These are phyloP conservation scores for Dissoconium aciculare DNA, from an alignment of 2,329 filamentous ascomycete genomes.

Conservation along the genomic window DNA sequence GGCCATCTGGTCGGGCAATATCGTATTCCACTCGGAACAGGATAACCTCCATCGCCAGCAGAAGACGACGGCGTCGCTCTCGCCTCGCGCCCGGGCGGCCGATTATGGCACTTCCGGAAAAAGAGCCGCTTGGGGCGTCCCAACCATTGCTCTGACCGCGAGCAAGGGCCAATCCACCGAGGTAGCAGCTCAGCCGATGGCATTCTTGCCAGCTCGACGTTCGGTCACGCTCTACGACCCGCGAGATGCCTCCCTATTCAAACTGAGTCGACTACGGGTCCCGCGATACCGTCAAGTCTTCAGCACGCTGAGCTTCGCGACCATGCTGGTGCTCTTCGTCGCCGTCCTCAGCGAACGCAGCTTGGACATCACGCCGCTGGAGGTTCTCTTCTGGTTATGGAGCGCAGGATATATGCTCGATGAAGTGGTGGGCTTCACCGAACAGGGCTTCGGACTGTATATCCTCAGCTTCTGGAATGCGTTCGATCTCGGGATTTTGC, in stretches of 20 bases:
- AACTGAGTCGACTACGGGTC: conserved; percentile 77
- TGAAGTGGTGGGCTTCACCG: conserved; percentile 88
- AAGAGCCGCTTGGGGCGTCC: conserved; percentile 16
- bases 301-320: conserved; percentile 72
- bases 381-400: conserved; percentile 95
- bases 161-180: conserved; percentile 10
- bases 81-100: conserved; percentile 5
- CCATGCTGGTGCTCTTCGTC: conserved; percentile 72
- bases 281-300: conserved; percentile 84
- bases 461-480: conserved; percentile 98
- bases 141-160: conserved; percentile 18
- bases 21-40: conserved; percentile 82
- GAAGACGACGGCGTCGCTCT: conserved; percentile 21
- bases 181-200: conserved; percentile 13
- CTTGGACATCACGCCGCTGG: conserved; percentile 64
- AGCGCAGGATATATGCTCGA: conserved; percentile 94
- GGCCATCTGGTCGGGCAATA: conserved; percentile 90
- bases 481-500: conserved; percentile 78
- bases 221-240: conserved; percentile 84
- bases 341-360: conserved; percentile 66
- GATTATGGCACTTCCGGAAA: conserved; percentile 28
- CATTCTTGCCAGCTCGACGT: conserved; percentile 37
- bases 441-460: conserved; percentile 90
- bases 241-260: conserved; percentile 76
- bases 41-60: conserved; percentile 63